Evolutionary conservation across 108 stramenopile species (phyloP).

Genomic region (Mayamaea pseudoterrestris): DNA sequence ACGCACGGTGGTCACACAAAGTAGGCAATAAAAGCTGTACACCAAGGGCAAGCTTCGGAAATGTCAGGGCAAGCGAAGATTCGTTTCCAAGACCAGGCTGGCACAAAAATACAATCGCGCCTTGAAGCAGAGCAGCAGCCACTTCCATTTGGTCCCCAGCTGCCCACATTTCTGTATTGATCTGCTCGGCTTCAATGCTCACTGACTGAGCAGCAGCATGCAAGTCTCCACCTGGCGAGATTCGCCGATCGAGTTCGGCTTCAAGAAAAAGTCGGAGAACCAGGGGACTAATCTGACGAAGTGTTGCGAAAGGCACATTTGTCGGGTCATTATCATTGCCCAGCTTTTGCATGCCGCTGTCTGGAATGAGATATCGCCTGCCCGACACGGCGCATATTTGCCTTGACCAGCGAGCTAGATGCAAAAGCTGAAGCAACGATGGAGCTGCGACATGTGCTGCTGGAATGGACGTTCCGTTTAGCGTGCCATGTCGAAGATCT

Average conservation of each 20-base stretch:
- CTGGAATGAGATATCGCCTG: slow-evolving; percentile 42
- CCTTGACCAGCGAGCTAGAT: slow-evolving; percentile 64
- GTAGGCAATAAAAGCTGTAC: slow-evolving; percentile 37
- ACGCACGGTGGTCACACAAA: slow-evolving; percentile 53
- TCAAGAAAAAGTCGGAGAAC: slow-evolving; percentile 52
- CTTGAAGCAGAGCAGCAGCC: slow-evolving; percentile 44
- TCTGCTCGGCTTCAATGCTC: not conserved
- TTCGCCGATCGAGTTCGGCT: slow-evolving; percentile 56
- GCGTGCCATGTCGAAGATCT: slow-evolving; percentile 40
- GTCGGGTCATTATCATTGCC: slow-evolving; percentile 11
- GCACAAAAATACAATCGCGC: slow-evolving; percentile 49
- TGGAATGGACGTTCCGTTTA: slow-evolving; percentile 35
- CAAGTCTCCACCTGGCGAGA: slow-evolving; percentile 47
- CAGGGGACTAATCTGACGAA: slow-evolving; percentile 52
- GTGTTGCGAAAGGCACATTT: slow-evolving; percentile 32
- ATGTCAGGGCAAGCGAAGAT: slow-evolving; percentile 41
- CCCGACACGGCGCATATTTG: slow-evolving; percentile 67
- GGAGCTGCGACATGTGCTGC: slow-evolving; percentile 47
- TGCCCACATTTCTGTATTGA: slow-evolving; percentile 9
- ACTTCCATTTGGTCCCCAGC: slow-evolving; percentile 33
- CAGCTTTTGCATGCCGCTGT: slow-evolving; percentile 30
- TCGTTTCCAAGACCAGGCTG: slow-evolving; percentile 69
- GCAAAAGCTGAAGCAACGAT: slow-evolving; percentile 66
- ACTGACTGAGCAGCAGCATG: slow-evolving; percentile 28
- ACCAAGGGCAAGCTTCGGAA: slow-evolving; percentile 50